These are phyloP conservation scores for Hanseniaspora jakobsenii DNA, from an alignment of 805 yeast species.

Conservation along the genomic window DNA sequence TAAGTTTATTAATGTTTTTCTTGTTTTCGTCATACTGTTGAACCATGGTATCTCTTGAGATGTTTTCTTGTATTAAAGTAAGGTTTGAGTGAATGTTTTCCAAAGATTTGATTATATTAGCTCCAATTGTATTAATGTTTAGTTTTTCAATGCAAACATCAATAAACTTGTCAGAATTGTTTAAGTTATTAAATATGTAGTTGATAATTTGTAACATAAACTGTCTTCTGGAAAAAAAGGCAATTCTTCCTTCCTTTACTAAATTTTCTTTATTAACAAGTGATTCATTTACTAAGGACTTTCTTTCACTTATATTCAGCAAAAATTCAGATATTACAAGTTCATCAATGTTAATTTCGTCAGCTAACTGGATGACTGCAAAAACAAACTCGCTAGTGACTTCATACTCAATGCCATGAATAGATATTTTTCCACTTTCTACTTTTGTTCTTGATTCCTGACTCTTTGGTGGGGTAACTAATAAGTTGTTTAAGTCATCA, in stretches of 20 bases:
- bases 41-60: slow-evolving; percentile 42
- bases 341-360: slow-evolving; percentile 67
- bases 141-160: neutral
- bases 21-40: slow-evolving; percentile 38
- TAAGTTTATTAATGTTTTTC: slow-evolving; percentile 39
- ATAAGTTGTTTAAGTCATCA: slow-evolving; percentile 35
- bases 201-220: slow-evolving; percentile 58
- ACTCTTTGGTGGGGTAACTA: slow-evolving; percentile 26
- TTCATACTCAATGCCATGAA: slow-evolving; percentile 47
- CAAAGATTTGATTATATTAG: slow-evolving; percentile 43
- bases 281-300: slow-evolving; percentile 19
- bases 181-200: slow-evolving; percentile 27
- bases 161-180: slow-evolving; percentile 17
- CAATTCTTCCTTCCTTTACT: slow-evolving; percentile 52
- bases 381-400: slow-evolving; percentile 56
- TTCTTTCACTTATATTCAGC: slow-evolving; percentile 23
- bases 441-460: slow-evolving; percentile 37
- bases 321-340: slow-evolving; percentile 59
- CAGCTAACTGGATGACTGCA: slow-evolving; percentile 45
- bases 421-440: slow-evolving; percentile 35
- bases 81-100: slow-evolving; percentile 46
- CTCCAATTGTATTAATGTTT: slow-evolving; percentile 24
- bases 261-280: slow-evolving; percentile 24
- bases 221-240: slow-evolving; percentile 57
- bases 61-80: slow-evolving; percentile 39